Evolutionary conservation across 2,329 filamentous ascomycete genomes (phyloP).

Genomic region (Diaporthe vaccinii): DNA sequence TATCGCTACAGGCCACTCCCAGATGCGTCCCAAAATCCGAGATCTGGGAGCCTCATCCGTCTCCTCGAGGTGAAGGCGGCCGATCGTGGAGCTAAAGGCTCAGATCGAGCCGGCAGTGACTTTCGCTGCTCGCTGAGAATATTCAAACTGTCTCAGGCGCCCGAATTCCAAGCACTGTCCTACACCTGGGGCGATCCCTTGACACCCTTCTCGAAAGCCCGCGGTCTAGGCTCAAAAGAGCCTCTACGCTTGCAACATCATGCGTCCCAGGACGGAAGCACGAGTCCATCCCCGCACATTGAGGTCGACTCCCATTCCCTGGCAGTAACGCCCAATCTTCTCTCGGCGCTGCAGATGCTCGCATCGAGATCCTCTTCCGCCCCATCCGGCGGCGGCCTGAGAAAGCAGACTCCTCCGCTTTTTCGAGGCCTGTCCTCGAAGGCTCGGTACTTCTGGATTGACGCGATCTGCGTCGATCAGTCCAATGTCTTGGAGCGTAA

Average conservation of each 20-base stretch:
- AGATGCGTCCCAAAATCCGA: neutral
- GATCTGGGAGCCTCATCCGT: neutral
- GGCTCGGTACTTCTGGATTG: constrained; percentile 40
- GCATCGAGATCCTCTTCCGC: neutral
- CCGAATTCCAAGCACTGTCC: constrained; percentile 29
- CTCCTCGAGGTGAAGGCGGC: neutral
- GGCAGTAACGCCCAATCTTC: constrained; percentile 5
- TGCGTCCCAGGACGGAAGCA: neutral
- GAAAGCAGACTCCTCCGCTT: neutral
- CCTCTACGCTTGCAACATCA: neutral
- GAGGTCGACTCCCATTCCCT: neutral
- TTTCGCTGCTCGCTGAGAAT: constrained; percentile 1
- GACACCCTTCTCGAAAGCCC: constrained; percentile 7
- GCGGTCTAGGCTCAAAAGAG: too few species aligned
- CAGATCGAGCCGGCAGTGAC: neutral
- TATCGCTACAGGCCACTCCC: constrained; percentile 17
- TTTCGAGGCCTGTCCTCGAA: neutral
- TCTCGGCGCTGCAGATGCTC: constrained; percentile 9
- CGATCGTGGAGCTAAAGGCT: neutral
- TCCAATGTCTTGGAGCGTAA: constrained; percentile 40
- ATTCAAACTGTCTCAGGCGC: constrained; percentile 2
- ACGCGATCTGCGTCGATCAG: constrained; percentile 45
- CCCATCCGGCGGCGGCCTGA: neutral
- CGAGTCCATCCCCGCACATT: neutral
- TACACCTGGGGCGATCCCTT: constrained; percentile 31